Evolutionary conservation across 345 rosid genomes (phyloP).

Genomic region (Orychophragmus violaceus): DNA sequence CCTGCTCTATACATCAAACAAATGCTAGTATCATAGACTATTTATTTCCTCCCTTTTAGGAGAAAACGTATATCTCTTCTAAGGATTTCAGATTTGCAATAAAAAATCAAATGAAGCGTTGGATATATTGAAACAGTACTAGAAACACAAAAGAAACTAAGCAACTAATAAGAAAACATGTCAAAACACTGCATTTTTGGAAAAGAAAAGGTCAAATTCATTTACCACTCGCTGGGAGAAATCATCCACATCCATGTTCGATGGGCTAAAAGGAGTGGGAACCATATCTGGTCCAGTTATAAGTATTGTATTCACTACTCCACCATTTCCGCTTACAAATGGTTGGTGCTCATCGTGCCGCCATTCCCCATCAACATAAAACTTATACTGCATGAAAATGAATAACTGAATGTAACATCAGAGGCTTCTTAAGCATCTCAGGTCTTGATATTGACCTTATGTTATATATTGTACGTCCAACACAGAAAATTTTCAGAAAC

Average conservation of each 20-base stretch:
- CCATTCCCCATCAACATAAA: constrained; percentile 91
- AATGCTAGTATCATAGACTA: neutral
- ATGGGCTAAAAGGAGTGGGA: constrained; percentile 32
- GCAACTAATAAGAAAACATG: constrained; percentile 2
- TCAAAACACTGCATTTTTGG: neutral
- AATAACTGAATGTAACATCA: constrained; percentile 23
- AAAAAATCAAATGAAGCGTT: neutral
- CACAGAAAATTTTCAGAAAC: neutral
- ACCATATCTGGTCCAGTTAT: constrained; percentile 42
- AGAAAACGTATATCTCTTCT: neutral
- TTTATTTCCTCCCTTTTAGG: neutral
- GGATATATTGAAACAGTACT: neutral
- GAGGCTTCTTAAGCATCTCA: constrained; percentile 3
- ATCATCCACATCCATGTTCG: constrained; percentile 86
- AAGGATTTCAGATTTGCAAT: neutral
- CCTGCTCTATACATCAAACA: neutral
- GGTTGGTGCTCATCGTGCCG: constrained; percentile 75
- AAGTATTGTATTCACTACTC: constrained; percentile 62
- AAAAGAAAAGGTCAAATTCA: constrained; percentile 7
- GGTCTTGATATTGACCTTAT: neutral
- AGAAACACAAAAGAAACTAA: neutral
- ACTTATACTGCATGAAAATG: constrained; percentile 69
- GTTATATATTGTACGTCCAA: neutral
- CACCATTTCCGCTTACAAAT: constrained; percentile 49
- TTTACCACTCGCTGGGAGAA: constrained; percentile 43